Percentiles rank a stretch among this genome's conserved stretches.
Conservation (phyloP, 83 land plant genomes). For the Larix sibirica region DNA sequence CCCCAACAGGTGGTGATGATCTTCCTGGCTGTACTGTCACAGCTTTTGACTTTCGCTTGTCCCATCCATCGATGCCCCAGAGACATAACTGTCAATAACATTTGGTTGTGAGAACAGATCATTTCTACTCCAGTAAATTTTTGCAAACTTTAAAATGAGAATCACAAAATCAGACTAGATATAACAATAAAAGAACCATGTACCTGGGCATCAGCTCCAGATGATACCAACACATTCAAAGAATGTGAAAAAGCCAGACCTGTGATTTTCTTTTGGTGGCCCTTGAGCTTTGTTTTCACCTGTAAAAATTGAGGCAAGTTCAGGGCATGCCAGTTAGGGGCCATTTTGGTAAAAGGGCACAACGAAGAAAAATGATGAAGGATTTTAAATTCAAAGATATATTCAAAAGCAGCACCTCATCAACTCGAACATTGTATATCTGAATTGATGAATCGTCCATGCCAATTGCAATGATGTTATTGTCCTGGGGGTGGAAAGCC, state of each 20-base stretch:
- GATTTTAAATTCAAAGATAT: slow-evolving; percentile 46
- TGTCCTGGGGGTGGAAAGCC: slow-evolving; percentile 97
- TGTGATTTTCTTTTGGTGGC: slow-evolving; percentile 53
- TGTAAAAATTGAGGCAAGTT: slow-evolving; percentile 11
- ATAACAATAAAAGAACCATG: neutral
- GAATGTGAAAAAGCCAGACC: slow-evolving; percentile 47
- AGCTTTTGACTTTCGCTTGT: slow-evolving; percentile 26
- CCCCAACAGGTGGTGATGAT: slow-evolving; percentile 27
- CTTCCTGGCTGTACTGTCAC: slow-evolving; percentile 30
- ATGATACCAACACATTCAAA: slow-evolving; percentile 46
- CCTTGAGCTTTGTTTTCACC: slow-evolving; percentile 52
- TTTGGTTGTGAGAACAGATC: neutral
- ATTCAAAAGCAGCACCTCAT: slow-evolving; percentile 86
- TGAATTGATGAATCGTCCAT: slow-evolving; percentile 94
- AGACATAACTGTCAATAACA: slow-evolving; percentile 28
- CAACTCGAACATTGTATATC: slow-evolving; percentile 92
- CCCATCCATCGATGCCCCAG: slow-evolving; percentile 43
- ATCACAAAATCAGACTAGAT: neutral
- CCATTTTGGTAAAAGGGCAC: neutral
- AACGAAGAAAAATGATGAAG: neutral
- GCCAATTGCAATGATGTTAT: slow-evolving; percentile 95
- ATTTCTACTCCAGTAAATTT: neutral
- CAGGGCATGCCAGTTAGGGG: slow-evolving; percentile 7
- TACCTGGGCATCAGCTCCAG: slow-evolving; percentile 64
- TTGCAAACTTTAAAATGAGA: neutral